Conservation (phyloP, 345 rosid species). For the Ceriops tagal region DNA sequence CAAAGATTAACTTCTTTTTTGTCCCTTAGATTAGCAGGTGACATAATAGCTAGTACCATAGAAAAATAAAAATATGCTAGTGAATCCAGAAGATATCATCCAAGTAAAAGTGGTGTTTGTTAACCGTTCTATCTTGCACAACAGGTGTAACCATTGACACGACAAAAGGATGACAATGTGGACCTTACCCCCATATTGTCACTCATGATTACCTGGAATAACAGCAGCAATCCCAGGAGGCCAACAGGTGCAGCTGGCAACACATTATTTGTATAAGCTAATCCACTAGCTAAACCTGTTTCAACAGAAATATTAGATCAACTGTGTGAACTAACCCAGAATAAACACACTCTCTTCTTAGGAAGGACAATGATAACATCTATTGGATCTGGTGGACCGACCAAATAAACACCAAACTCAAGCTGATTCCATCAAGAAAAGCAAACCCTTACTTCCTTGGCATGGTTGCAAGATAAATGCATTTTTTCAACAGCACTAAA, state of each 20-base stretch:
- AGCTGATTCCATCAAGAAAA: background rate
- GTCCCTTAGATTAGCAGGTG: background rate
- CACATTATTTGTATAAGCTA: slow-evolving; percentile 54
- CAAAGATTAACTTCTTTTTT: background rate
- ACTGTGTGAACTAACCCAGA: too few relatives aligned
- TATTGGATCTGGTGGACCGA: background rate
- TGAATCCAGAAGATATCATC: background rate
- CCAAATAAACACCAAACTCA: background rate
- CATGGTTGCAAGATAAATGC: too few relatives aligned
- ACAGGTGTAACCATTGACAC: too few relatives aligned
- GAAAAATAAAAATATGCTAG: background rate
- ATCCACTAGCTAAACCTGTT: slow-evolving; percentile 62
- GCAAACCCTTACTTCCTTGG: background rate
- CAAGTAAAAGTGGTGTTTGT: background rate
- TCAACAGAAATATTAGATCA: slow-evolving; percentile 12
- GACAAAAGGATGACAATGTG: too few relatives aligned
- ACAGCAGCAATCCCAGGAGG: slow-evolving; percentile 61
- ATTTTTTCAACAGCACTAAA: too few relatives aligned
- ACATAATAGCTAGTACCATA: background rate
- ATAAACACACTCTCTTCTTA: too few relatives aligned
- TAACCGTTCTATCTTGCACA: too few relatives aligned
- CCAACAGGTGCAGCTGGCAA: slow-evolving; percentile 67
- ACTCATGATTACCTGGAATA: slow-evolving; percentile 51
- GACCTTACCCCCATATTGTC: too few relatives aligned
- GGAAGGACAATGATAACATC: background rate